Evolutionary conservation across 306 rosid genomes (phyloP).

Genomic region (Casuarina cunninghamiana): DNA sequence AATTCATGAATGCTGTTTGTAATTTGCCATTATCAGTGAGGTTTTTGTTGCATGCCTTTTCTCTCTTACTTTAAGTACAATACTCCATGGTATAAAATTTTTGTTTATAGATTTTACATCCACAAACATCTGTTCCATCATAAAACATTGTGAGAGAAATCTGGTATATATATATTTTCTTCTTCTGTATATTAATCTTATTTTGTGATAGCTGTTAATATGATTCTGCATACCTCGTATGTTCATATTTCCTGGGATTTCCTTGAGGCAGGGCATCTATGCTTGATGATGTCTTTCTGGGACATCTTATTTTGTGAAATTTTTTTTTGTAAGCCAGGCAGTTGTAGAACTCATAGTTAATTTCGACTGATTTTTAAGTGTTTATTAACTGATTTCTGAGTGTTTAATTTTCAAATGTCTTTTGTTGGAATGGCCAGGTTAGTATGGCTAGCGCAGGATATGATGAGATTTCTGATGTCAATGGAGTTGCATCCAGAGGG

Average conservation of each 20-base stretch:
- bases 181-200: not conserved
- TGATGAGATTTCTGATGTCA: constrained; percentile 50
- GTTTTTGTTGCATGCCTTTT: not conserved
- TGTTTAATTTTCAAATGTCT: not conserved
- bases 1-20: not conserved
- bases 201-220: not conserved
- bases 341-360: not conserved
- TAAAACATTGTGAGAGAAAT: not conserved
- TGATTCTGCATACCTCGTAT: not conserved
- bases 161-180: not conserved
- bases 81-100: not conserved
- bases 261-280: not conserved
- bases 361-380: not conserved
- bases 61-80: not conserved
- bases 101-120: not conserved
- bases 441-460: constrained; percentile 35
- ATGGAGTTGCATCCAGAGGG: constrained; percentile 50
- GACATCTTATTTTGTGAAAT: not conserved
- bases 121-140: not conserved
- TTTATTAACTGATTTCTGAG: too few species aligned
- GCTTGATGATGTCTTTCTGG: not conserved
- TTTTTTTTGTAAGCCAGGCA: not conserved
- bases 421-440: constrained; percentile 46
- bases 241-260: not conserved
- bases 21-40: not conserved